phyloP scores from a whole-genome alignment of 371 early-diverging fungal genomes.

The Apophysomyces ossiformis region DNA sequence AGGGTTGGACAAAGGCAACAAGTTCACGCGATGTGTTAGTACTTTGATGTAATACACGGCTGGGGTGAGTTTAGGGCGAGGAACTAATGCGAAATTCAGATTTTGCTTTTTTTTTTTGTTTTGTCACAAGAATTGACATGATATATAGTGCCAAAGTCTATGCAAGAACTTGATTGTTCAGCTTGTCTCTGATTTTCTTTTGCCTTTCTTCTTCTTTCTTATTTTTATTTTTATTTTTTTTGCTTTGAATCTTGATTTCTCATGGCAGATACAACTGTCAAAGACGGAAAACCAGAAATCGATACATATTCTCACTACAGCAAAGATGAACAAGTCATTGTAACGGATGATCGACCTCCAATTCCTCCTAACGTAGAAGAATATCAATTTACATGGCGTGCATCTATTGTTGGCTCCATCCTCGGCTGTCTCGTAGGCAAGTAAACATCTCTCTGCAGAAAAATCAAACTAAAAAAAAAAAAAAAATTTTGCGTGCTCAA shows the following conservation, averaged over 20 bases:
- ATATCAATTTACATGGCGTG: constrained; percentile 48
- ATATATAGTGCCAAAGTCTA: too few species aligned
- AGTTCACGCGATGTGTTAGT: too few species aligned
- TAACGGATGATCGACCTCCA: not conserved
- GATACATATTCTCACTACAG: not conserved
- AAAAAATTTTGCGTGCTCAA: not conserved
- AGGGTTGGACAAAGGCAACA: too few species aligned
- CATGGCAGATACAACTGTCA: not conserved
- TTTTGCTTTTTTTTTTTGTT: too few species aligned
- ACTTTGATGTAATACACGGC: too few species aligned
- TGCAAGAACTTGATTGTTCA: too few species aligned
- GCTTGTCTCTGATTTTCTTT: too few species aligned
- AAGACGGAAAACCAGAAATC: not conserved
- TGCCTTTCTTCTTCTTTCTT: not conserved
- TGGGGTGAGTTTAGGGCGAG: too few species aligned
- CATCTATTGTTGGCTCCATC: constrained; percentile 59
- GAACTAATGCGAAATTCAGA: too few species aligned
- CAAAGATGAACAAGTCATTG: not conserved
- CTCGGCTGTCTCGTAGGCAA: constrained; percentile 50
- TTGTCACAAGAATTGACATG: too few species aligned
- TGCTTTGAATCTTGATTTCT: not conserved
- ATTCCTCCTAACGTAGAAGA: constrained; percentile 11
- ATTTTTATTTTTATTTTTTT: not conserved
- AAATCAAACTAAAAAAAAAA: not conserved
- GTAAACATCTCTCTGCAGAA: constrained; percentile 12